A percentile compares a stretch with the other conserved stretches of the same genome.
These are phyloP conservation scores for Erodium trifolium DNA, from an alignment of 441 rosid genomes.

Conservation along the genomic window DNA sequence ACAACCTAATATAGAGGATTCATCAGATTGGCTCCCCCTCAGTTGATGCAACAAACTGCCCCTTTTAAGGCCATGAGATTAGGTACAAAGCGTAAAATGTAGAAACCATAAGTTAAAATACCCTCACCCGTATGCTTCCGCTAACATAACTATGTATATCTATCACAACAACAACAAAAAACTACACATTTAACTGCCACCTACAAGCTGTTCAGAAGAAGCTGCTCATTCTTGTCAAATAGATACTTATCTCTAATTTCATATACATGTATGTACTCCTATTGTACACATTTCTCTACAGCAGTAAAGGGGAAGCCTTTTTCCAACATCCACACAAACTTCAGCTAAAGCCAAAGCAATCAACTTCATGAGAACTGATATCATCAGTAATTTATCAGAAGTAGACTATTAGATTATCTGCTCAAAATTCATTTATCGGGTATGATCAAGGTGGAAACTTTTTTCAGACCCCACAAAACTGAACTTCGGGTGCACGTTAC, in stretches of 20 bases:
- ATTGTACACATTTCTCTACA: no score
- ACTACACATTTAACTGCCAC: not conserved
- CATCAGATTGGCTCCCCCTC: not conserved
- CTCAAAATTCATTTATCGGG: no score
- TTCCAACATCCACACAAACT: not conserved
- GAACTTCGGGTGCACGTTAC: no score
- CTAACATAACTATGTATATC: not conserved
- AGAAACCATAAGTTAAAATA: no score
- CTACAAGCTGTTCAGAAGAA: not conserved
- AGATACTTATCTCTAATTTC: not conserved
- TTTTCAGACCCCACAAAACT: not conserved
- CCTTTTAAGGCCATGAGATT: not conserved
- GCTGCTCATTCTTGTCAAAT: not conserved
- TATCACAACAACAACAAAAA: no score
- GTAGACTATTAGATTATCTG: no score
- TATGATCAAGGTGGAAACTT: no score
- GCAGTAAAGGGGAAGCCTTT: not conserved
- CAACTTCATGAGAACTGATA: not conserved
- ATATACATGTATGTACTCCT: not conserved
- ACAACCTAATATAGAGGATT: not conserved
- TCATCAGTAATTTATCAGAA: no score
- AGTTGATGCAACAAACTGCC: not conserved
- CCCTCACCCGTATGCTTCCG: not conserved
- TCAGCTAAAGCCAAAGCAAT: no score
- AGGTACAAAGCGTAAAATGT: not conserved